These are phyloP conservation scores for Batrachochytrium dendrobatidis DNA, from an alignment of 371 early-diverging fungal genomes.

Conservation along the genomic window DNA sequence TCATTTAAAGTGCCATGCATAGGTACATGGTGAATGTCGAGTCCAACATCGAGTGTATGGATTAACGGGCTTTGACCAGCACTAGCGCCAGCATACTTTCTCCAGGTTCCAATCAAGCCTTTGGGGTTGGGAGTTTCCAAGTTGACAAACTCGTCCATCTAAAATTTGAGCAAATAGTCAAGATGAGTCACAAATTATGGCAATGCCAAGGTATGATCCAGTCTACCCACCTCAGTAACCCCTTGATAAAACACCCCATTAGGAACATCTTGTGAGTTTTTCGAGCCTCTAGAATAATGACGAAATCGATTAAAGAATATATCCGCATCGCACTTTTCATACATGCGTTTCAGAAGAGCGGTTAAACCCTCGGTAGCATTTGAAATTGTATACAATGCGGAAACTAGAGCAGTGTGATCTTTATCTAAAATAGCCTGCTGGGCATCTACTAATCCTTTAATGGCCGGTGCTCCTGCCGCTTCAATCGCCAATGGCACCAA, in stretches of 20 bases:
- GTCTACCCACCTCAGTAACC: conserved; percentile 31
- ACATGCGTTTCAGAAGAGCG: conserved; percentile 70
- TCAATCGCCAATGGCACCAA: conserved; percentile 87
- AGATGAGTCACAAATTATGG: too few species aligned
- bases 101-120: conserved; percentile 33
- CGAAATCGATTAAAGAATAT: conserved; percentile 92
- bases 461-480: conserved; percentile 72
- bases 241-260: conserved; percentile 87
- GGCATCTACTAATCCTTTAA: conserved; percentile 35
- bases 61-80: conserved; percentile 93
- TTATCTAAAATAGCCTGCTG: conserved; percentile 25
- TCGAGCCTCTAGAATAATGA: conserved; percentile 89
- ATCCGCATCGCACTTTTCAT: conserved; percentile 83
- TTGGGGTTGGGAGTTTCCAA: conserved; percentile 43
- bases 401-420: conserved; percentile 44
- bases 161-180: not conserved
- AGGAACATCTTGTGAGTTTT: conserved; percentile 79
- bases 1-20: conserved; percentile 17
- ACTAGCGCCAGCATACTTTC: conserved; percentile 80
- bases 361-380: conserved; percentile 55
- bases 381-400: conserved; percentile 49
- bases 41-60: conserved; percentile 82
- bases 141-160: conserved; percentile 44
- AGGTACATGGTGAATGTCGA: conserved; percentile 85
- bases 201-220: too few species aligned